These are phyloP conservation scores for Sisymbrium irio DNA, from an alignment of 345 rosid genomes.

Conservation along the genomic window DNA sequence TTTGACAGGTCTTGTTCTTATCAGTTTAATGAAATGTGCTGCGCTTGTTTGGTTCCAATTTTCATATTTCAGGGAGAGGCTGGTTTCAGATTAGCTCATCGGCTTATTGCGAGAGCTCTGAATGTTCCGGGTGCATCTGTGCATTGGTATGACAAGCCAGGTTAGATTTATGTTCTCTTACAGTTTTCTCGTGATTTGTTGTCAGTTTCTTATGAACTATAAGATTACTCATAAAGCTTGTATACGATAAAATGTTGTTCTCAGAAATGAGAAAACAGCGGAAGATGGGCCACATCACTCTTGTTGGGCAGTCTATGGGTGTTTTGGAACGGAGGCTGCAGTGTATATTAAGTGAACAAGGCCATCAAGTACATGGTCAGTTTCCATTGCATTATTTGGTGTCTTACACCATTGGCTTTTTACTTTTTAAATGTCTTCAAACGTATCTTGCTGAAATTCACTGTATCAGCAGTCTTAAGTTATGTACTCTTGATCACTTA, in stretches of 20 bases:
- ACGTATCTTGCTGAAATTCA: neutral
- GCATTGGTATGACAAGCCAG: constrained; percentile 99
- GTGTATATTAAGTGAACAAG: constrained; percentile 51
- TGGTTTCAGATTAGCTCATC: constrained; percentile 69
- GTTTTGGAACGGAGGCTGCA: constrained; percentile 57
- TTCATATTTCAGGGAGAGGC: constrained; percentile 62
- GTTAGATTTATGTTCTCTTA: constrained; percentile 37
- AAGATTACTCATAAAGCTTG: neutral
- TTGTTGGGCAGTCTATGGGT: constrained; percentile 72
- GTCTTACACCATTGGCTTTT: neutral
- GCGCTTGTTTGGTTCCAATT: neutral
- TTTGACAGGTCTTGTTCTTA: constrained; percentile 2
- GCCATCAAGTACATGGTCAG: constrained; percentile 49
- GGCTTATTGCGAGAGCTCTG: constrained; percentile 65
- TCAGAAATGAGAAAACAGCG: constrained; percentile 90
- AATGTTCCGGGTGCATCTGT: constrained; percentile 66
- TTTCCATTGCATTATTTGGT: constrained; percentile 13
- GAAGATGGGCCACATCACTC: constrained; percentile 93
- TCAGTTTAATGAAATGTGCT: neutral
- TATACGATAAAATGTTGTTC: neutral
- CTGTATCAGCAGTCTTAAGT: neutral
- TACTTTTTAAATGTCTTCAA: neutral
- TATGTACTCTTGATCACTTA: neutral
- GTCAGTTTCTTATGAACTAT: neutral
- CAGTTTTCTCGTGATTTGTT: neutral